Conservation (phyloP, 495 filamentous ascomycete genomes). For the Aspergillus olivimuriae region DNA sequence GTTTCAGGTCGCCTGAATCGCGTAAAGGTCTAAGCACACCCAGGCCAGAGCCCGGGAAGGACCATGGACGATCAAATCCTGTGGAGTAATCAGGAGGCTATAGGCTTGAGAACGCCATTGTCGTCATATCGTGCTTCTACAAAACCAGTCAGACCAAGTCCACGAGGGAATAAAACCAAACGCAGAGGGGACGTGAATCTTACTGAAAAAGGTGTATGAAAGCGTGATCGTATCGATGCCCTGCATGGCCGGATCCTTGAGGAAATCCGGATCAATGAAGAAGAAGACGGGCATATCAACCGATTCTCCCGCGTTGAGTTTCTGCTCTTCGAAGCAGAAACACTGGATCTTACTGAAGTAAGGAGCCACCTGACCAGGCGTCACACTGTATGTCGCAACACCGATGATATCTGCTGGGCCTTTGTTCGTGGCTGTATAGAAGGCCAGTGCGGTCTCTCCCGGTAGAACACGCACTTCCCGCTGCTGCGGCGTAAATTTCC, state of each 20-base stretch:
- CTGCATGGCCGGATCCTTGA: conserved; percentile 85
- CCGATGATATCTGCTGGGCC: conserved; percentile 90
- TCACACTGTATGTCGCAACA: conserved; percentile 95
- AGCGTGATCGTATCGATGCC: conserved; percentile 91
- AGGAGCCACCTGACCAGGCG: conserved; percentile 88
- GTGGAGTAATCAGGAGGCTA: conserved; percentile 17
- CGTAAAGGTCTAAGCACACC: too few species aligned
- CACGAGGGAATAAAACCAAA: conserved; percentile 12
- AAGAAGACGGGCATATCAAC: conserved; percentile 99
- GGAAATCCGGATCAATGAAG: conserved; percentile 94
- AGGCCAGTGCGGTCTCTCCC: conserved; percentile 94
- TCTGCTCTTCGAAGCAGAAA: conserved; percentile 98
- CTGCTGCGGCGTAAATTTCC: conserved; percentile 97
- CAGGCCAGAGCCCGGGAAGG: too few species aligned
- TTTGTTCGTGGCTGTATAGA: conserved; percentile 94
- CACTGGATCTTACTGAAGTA: conserved; percentile 99
- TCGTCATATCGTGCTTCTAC: conserved; percentile 82
- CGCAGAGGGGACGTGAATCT: conserved; percentile 27
- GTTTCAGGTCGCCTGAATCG: too few species aligned
- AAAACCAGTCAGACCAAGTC: too few species aligned
- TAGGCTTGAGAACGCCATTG: conserved; percentile 57
- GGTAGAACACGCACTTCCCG: conserved; percentile 92
- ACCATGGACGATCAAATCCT: too few species aligned
- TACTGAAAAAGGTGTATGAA: conserved; percentile 98
- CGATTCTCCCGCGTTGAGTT: conserved; percentile 88